Percentiles rank a stretch among this genome's conserved stretches.
Conservation (phyloP, 176 grass and related monocot genomes). For the Panicum miliaceum region DNA sequence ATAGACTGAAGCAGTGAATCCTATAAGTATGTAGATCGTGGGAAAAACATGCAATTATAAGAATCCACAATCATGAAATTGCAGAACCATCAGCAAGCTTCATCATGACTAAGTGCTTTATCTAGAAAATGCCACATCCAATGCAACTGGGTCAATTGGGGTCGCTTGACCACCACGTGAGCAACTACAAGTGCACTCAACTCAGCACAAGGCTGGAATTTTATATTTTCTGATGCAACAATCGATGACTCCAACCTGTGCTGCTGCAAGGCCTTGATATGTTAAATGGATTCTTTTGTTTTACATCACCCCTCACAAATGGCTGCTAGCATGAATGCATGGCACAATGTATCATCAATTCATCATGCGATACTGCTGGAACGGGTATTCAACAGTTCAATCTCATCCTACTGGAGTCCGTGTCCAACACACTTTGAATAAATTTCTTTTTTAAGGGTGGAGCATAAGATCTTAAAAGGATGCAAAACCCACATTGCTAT, state of each 20-base stretch:
- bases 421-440: neutral
- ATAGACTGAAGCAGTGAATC: slow-evolving; percentile 11
- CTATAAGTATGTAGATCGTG: neutral
- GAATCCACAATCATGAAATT: slow-evolving; percentile 5
- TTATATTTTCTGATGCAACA: neutral
- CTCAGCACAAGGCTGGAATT: neutral
- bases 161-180: neutral
- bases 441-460: neutral
- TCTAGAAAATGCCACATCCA: neutral
- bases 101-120: neutral
- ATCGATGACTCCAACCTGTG: neutral
- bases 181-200: slow-evolving; percentile 18
- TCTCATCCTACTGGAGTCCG: neutral
- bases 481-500: neutral
- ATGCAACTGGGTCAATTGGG: neutral
- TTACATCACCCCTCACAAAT: neutral
- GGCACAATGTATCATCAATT: neutral
- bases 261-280: neutral
- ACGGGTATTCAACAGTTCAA: neutral
- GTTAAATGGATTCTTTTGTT: neutral
- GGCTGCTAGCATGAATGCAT: neutral
- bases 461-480: neutral
- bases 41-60: neutral
- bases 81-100: neutral
- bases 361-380: neutral